A percentile compares a stretch with the other conserved stretches of the same genome.
phyloP scores from a whole-genome alignment of 2,329 filamentous ascomycete species.

The Amylocarpus encephaloides region DNA sequence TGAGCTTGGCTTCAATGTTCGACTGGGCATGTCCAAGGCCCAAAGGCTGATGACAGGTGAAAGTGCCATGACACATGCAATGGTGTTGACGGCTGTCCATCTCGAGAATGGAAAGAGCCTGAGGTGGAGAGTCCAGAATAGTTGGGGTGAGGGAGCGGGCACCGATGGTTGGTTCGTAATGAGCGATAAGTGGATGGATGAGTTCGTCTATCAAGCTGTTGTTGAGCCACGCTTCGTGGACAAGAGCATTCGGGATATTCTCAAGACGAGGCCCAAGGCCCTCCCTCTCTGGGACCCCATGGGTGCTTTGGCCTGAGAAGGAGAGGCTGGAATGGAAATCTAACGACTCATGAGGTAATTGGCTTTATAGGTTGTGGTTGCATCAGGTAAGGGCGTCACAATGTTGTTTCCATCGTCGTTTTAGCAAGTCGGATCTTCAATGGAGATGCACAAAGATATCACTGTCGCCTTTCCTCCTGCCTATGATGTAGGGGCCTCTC shows the following conservation, averaged over 20 bases:
- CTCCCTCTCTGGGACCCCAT: constrained; percentile 77
- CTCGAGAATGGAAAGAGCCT: constrained; percentile 58
- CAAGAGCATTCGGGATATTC: constrained; percentile 61
- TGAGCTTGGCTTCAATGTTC: constrained; percentile 74
- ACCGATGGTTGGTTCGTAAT: constrained; percentile 85
- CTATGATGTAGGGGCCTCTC: no score
- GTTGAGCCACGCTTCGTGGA: constrained; percentile 65
- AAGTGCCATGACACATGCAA: constrained; percentile 83
- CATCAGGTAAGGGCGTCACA: background rate
- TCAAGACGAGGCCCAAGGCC: constrained; percentile 63
- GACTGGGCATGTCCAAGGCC: constrained; percentile 68
- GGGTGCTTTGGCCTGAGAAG: constrained; percentile 57
- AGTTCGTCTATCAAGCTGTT: constrained; percentile 82
- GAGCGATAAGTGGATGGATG: constrained; percentile 72
- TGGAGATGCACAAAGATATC: no score
- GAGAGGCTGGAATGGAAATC: background rate
- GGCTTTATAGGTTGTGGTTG: background rate
- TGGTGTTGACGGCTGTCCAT: constrained; percentile 85
- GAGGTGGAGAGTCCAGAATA: constrained; percentile 83
- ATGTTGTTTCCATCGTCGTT: no score
- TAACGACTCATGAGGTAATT: background rate
- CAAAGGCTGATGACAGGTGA: constrained; percentile 68
- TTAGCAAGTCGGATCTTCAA: no score
- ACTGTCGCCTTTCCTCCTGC: no score
- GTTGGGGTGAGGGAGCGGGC: constrained; percentile 66